Conservation (phyloP, 2,329 filamentous ascomycete genomes). For the Fusarium sp. region DNA sequence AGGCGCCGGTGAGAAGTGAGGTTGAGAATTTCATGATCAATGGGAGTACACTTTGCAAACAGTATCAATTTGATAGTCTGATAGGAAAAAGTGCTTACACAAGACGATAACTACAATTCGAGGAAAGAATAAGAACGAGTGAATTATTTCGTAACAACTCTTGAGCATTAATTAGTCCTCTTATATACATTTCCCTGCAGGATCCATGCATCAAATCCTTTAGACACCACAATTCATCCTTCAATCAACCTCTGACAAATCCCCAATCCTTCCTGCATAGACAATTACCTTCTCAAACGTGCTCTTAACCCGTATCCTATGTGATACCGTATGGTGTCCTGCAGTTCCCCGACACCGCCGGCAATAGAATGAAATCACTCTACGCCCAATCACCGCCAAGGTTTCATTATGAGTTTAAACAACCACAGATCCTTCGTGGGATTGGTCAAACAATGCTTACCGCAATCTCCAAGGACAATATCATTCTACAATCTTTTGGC, state of each 20-base stretch:
- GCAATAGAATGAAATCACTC: not conserved
- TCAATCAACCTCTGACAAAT: conserved; percentile 9
- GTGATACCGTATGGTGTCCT: not conserved
- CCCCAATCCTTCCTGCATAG: conserved; percentile 1
- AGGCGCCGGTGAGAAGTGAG: conserved; percentile 14
- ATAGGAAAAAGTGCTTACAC: not conserved
- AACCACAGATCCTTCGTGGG: not conserved
- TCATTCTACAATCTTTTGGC: not conserved
- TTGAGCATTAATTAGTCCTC: not conserved
- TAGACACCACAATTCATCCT: conserved; percentile 1
- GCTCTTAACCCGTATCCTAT: conserved; percentile 5
- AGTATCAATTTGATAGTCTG: conserved; percentile 1
- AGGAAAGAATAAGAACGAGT: not conserved
- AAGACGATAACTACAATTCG: not conserved
- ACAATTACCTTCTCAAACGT: conserved; percentile 35
- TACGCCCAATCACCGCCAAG: conserved; percentile 2
- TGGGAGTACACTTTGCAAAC: not conserved
- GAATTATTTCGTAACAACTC: too few relatives aligned
- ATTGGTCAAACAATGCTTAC: not conserved
- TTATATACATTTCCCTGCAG: not conserved
- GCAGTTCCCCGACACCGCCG: not conserved
- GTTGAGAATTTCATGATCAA: conserved; percentile 39
- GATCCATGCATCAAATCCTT: not conserved
- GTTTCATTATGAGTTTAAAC: not conserved
- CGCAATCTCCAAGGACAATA: not conserved